phyloP scores from a whole-genome alignment of 78 protist species.

The Dictyostelium citrinum region DNA sequence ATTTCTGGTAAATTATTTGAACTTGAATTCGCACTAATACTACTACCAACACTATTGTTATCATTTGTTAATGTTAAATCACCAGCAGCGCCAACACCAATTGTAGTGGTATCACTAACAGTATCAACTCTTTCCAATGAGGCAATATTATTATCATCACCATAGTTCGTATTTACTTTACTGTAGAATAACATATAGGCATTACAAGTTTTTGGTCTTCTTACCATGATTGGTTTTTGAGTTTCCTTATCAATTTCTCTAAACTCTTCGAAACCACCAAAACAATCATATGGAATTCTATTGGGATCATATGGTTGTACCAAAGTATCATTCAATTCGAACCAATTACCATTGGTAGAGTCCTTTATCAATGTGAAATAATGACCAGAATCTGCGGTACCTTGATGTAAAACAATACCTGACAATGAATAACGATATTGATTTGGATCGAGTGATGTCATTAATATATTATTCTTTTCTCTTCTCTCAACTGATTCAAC shows the following conservation, averaged over 20 bases:
- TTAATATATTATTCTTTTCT: constrained; percentile 1
- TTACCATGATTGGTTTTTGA: constrained; percentile 23
- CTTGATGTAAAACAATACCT: constrained; percentile 94
- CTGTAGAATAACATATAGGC: constrained; percentile 95
- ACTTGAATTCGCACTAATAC: background rate
- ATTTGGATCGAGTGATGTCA: background rate
- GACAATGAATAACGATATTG: constrained; percentile 77
- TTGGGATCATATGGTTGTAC: constrained; percentile 84
- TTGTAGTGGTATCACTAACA: background rate
- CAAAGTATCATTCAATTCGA: constrained; percentile 88
- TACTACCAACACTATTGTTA: background rate
- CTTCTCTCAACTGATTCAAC: constrained; percentile 46
- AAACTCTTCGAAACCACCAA: constrained; percentile 89
- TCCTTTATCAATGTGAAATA: constrained; percentile 90
- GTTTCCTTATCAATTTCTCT: constrained; percentile 60
- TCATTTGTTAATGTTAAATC: background rate
- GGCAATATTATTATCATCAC: background rate
- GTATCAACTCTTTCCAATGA: background rate
- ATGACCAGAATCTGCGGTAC: constrained; percentile 94
- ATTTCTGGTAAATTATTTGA: background rate
- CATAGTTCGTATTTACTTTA: background rate
- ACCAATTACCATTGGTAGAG: constrained; percentile 75
- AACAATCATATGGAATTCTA: constrained; percentile 79
- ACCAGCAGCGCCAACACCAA: background rate
- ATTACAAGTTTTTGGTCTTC: constrained; percentile 71